Percentiles rank a stretch among this genome's conserved stretches.
These are phyloP conservation scores for Umbelopsis ramanniana DNA, from an alignment of 192 early-diverging fungal species.

Conservation along the genomic window DNA sequence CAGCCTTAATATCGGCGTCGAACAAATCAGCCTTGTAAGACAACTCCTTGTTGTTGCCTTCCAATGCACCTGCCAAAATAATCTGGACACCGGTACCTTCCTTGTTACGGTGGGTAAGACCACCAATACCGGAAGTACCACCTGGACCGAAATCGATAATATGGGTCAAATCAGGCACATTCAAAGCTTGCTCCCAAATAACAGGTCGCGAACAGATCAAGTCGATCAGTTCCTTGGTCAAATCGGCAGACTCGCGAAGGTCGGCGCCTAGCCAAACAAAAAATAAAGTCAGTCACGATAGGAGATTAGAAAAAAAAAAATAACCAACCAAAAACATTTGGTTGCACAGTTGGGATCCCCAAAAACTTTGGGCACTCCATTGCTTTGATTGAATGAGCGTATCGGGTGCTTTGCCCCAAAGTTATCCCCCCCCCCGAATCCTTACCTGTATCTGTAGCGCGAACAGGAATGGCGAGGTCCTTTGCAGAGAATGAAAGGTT, in stretches of 20 bases:
- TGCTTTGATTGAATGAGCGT: no score
- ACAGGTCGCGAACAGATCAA: constrained; percentile 75
- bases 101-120: constrained; percentile 82
- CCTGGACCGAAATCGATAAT: constrained; percentile 95
- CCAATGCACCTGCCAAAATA: constrained; percentile 71
- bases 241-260: constrained; percentile 54
- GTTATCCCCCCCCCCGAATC: neutral
- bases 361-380: constrained; percentile 10
- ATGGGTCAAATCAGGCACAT: constrained; percentile 70
- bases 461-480: constrained; percentile 77
- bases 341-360: constrained; percentile 5
- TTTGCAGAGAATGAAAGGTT: constrained; percentile 65
- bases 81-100: constrained; percentile 83
- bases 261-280: constrained; percentile 58
- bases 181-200: constrained; percentile 77
- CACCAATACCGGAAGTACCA: constrained; percentile 81
- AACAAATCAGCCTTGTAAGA: constrained; percentile 79
- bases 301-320: constrained; percentile 6
- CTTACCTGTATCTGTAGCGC: constrained; percentile 76
- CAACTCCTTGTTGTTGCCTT: constrained; percentile 61
- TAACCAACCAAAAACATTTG: neutral
- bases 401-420: no score
- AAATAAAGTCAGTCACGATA: neutral
- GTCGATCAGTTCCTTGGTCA: constrained; percentile 71
- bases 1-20: constrained; percentile 72